Conservation (phyloP, 371 early-diverging fungal genomes). For the Lichtheimia corymbifera region DNA sequence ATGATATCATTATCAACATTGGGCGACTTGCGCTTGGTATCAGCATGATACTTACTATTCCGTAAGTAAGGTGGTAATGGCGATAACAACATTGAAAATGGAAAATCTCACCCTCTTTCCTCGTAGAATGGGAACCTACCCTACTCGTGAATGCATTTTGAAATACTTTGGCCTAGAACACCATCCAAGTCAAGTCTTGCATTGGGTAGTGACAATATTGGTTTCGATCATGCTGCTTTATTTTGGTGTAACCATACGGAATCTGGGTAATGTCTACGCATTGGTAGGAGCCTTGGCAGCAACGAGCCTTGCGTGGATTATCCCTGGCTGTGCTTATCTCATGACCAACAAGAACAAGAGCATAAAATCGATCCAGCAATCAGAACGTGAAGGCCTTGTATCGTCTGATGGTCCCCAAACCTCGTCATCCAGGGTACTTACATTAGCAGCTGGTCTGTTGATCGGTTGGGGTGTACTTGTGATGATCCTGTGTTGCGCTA, state of each 20-base stretch:
- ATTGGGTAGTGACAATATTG: conserved; percentile 42
- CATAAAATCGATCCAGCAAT: neutral
- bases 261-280: conserved; percentile 56
- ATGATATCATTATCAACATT: conserved; percentile 54
- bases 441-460: conserved; percentile 35
- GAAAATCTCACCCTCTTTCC: neutral
- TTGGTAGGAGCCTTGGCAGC: conserved; percentile 60
- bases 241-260: conserved; percentile 39
- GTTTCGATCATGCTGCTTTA: conserved; percentile 35
- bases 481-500: conserved; percentile 36
- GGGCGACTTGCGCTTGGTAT: conserved; percentile 57
- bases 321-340: conserved; percentile 55
- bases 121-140: conserved; percentile 46
- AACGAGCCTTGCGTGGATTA: conserved; percentile 57
- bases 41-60: conserved; percentile 59
- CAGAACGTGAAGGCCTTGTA: conserved; percentile 2
- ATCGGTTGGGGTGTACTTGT: conserved; percentile 42
- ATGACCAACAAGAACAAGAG: conserved; percentile 19
- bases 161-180: conserved; percentile 55
- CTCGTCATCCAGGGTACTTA: conserved; percentile 12
- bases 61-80: conserved; percentile 26
- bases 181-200: conserved; percentile 43
- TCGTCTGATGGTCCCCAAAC: neutral
- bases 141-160: conserved; percentile 55
- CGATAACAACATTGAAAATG: no score